Evolutionary conservation across 352 stramenopile genomes (phyloP), one percentile per base, ranked within the genome.

Genomic region (Globisporangium orthogonon): DNA sequence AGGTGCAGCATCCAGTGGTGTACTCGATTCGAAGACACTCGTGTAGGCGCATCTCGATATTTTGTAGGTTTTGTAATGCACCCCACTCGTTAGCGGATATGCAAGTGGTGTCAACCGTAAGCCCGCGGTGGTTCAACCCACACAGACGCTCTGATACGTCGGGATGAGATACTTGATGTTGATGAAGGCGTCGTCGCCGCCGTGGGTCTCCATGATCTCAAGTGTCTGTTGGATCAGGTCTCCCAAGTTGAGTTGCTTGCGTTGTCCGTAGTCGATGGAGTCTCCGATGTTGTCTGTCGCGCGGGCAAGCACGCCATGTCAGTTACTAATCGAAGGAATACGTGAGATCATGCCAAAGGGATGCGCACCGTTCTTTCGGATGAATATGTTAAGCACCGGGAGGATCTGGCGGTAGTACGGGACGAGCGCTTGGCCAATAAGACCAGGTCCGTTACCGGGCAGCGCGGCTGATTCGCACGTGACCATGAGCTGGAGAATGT

Each of bases 101-200:
- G 61, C 50, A 56, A n/a, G 44, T 18, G 23, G 50, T 28, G 39
- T 49, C 39, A 40, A 48, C 5, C n/a, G 33, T 50, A n/a, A 50
- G 18, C n/a, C 17, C 2, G 4, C n/a, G 11, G 4, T 7, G 2
- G 7, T 7, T 60, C 62, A 94, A 46, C 81, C 80, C 10, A 91
- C 76, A 41, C 83, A 94, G 9, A 94, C 88, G 64, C 89, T 97
- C 71, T 98, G 91, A 74, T 98, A 99, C 1, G 95, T 97, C 3
- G 96, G 96, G 28, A 98, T 75, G 56, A 98, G 86, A 63, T 98
- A 99, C 65, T 98, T 99, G 71, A 98, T 98, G 76, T 98, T 99
- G 69, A 98, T 98, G 70, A 99, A 99, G 4, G 96, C 96, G 69
- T 98, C 91, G 65, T 98, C 89, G 17, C 96, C 96, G 33, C 96